Evolutionary conservation across 2,329 filamentous ascomycete genomes (phyloP).

Genomic region (Sporothrix schenckii): DNA sequence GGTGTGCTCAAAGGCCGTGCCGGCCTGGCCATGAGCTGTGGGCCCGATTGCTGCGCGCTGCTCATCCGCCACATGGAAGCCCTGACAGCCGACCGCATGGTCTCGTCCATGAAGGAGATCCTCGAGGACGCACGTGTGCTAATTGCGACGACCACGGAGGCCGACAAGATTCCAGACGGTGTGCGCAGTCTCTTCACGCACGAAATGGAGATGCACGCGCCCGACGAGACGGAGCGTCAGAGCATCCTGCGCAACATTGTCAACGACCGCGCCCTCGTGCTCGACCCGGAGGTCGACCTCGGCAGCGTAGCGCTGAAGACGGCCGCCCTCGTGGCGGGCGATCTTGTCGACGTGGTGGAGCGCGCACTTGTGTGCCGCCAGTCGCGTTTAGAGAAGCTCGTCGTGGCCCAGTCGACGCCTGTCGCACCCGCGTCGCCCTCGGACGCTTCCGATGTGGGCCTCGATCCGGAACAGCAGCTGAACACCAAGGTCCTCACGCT

Average conservation of each 20-base stretch:
- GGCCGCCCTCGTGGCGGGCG: slow-evolving; percentile 89
- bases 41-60: slow-evolving; percentile 77
- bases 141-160: slow-evolving; percentile 90
- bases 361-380: slow-evolving; percentile 78
- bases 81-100: slow-evolving; percentile 87
- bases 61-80: slow-evolving; percentile 91
- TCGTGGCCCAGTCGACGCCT: slow-evolving; percentile 41
- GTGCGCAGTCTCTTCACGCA: slow-evolving; percentile 92
- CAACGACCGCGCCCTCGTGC: slow-evolving; percentile 71
- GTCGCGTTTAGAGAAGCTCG: slow-evolving; percentile 74
- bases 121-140: slow-evolving; percentile 78
- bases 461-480: slow-evolving; percentile 29
- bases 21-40: slow-evolving; percentile 86
- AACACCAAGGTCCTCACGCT: slow-evolving; percentile 57
- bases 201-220: slow-evolving; percentile 89
- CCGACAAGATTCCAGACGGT: slow-evolving; percentile 90
- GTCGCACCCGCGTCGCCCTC: background rate
- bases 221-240: slow-evolving; percentile 89
- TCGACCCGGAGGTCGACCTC: slow-evolving; percentile 83
- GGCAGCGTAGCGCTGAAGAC: slow-evolving; percentile 89
- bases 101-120: slow-evolving; percentile 80
- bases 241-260: slow-evolving; percentile 81
- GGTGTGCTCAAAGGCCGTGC: slow-evolving; percentile 84
- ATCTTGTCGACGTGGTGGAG: slow-evolving; percentile 92
- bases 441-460: background rate